Evolutionary conservation across 129 eudicot genomes (phyloP).

Genomic region (Flaveria sonorensis): DNA sequence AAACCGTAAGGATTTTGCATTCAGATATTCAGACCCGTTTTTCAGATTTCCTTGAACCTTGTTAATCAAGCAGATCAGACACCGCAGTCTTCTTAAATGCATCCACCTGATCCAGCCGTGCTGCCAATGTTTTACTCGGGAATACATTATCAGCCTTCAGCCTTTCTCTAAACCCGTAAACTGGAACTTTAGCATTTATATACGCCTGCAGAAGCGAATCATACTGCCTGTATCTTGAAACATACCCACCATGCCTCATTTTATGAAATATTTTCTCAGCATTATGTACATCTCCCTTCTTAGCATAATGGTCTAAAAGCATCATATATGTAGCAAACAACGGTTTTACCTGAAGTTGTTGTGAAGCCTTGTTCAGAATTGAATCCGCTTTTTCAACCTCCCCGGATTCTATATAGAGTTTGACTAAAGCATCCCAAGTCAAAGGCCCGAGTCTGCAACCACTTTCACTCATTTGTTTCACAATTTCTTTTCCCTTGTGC

Average conservation of each 20-base stretch:
- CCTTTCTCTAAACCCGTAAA: slow-evolving; percentile 76
- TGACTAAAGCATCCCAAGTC: slow-evolving; percentile 76
- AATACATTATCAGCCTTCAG: slow-evolving; percentile 73
- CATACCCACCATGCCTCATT: slow-evolving; percentile 70
- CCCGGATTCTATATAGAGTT: slow-evolving; percentile 65
- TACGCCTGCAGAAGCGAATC: slow-evolving; percentile 58
- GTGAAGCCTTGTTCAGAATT: slow-evolving; percentile 50
- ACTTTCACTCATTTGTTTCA: slow-evolving; percentile 62
- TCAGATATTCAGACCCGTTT: not conserved
- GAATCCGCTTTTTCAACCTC: slow-evolving; percentile 83
- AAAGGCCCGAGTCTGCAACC: slow-evolving; percentile 68
- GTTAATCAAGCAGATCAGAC: slow-evolving; percentile 65
- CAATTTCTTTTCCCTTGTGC: slow-evolving; percentile 68
- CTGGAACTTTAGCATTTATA: slow-evolving; percentile 60
- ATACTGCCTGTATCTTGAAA: slow-evolving; percentile 43
- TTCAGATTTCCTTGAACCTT: slow-evolving; percentile 20
- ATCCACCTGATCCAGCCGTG: slow-evolving; percentile 50
- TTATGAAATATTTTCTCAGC: slow-evolving; percentile 67
- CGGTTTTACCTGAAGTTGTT: slow-evolving; percentile 44
- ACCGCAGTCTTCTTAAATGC: slow-evolving; percentile 60
- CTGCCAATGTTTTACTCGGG: slow-evolving; percentile 49
- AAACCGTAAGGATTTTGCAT: not conserved
- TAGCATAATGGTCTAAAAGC: slow-evolving; percentile 64
- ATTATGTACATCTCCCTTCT: slow-evolving; percentile 72
- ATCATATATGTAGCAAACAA: slow-evolving; percentile 44